A percentile compares a stretch with the other conserved stretches of the same genome.
Conservation (phyloP, 2,329 filamentous ascomycete species). For the Venturia nashicola region DNA sequence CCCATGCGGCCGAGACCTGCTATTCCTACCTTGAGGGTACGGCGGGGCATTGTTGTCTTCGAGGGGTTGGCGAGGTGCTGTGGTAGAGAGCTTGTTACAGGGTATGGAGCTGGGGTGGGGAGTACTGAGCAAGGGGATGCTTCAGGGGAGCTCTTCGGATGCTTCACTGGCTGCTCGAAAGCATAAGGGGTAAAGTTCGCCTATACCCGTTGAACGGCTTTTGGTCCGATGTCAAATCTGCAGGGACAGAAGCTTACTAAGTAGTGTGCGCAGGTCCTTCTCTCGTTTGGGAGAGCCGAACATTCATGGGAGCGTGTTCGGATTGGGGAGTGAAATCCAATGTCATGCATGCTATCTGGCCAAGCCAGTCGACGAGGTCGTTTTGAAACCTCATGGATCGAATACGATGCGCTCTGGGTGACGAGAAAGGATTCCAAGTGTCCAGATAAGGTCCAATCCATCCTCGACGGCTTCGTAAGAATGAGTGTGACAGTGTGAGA, state of each 20-base stretch:
- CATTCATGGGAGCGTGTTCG: neutral
- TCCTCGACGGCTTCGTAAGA: too few relatives aligned
- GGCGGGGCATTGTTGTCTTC: slow-evolving; percentile 15
- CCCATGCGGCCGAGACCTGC: slow-evolving; percentile 39
- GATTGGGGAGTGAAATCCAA: neutral
- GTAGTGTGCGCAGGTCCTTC: neutral
- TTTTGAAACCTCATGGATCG: too few relatives aligned
- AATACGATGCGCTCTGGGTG: too few relatives aligned
- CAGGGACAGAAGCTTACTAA: neutral
- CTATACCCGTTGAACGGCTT: neutral
- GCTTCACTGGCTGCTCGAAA: neutral
- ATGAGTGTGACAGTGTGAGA: neutral
- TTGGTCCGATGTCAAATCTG: neutral
- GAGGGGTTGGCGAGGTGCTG: too few relatives aligned
- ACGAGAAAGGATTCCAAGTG: neutral
- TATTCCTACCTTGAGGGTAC: slow-evolving; percentile 32
- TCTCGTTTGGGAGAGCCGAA: too few relatives aligned
- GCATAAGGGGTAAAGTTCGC: neutral
- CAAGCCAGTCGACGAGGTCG: too few relatives aligned
- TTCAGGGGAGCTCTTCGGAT: neutral
- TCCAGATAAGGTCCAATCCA: neutral
- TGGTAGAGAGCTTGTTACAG: too few relatives aligned
- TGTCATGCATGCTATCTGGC: too few relatives aligned
- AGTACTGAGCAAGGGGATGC: neutral
- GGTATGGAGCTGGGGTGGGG: too few relatives aligned